Base-by-base conservation (phyloP, 805 yeast genomes). In the Jamesozyma lodderae region DNA sequence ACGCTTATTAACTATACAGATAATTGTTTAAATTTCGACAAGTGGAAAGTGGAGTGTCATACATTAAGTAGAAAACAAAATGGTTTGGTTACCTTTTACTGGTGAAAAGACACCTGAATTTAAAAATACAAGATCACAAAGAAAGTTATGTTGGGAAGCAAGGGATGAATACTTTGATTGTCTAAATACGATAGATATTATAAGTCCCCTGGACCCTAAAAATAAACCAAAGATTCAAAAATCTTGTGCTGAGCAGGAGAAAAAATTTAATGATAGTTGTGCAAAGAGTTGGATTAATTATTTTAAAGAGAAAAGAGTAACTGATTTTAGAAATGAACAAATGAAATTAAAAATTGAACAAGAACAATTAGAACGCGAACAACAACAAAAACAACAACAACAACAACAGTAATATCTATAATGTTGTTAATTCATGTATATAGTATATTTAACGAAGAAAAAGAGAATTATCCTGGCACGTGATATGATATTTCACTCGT, bases 111-210 rank as follows among this genome's bases (percentile, higher is more conserved):
- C 40, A 23, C 37, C 36, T n/a, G 46, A 45, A 16, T 36, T 39
- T 28, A 37, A 48, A n/a, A 47, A 45, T 31, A 75, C 75, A 54
- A 76, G 88, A 51, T 63, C 74, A 20, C 75, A 78, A 47, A 73
- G 97, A 47, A 71, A 75, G 53, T 66, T 68, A 42, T 90, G 98
- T 65, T 92, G 97, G 97, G 90, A 79, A 36, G 69, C 90, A 6
- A 73, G 98, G 42, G 98, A 90, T 53, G 50, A 51, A 29, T 87
- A 73, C 55, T 85, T 85, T 51, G 69, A 62, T 7, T 90, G 98
- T 58, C 67, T 90, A 35, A 84, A 81, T 47, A 67, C 63, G 34
- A 71, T 81, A 51, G 63, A 72, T 14, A 78, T 90, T 38, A 75
- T 73, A 7, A 82, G 83, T 57, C 31, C 44, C 2, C 24, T 33